These are phyloP conservation scores for Tetradesmus lagerheimii DNA, from an alignment of 139 green algal genomes.

Conservation along the genomic window DNA sequence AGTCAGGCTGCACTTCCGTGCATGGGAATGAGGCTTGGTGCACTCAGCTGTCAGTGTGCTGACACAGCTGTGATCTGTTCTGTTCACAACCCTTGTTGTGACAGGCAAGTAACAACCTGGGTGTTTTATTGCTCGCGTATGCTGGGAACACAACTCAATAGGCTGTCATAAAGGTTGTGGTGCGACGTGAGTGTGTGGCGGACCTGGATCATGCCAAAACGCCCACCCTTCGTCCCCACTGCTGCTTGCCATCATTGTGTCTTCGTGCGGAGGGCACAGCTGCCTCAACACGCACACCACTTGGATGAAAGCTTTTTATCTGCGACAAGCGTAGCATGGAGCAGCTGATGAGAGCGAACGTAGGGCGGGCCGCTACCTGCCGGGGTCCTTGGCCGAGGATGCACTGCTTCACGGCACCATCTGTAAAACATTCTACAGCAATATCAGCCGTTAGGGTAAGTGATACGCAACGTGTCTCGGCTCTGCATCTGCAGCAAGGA, in stretches of 20 bases:
- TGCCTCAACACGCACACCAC: not conserved
- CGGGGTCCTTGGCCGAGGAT: not conserved
- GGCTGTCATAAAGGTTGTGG: not conserved
- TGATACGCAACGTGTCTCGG: not conserved
- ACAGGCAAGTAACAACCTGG: not conserved
- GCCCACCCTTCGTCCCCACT: not conserved
- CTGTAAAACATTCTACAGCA: not conserved
- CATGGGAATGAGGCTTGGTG: not conserved
- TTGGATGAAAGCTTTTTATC: not conserved
- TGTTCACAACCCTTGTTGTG: not conserved
- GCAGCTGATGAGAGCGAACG: not conserved
- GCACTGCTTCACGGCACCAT: not conserved
- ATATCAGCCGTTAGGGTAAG: not conserved
- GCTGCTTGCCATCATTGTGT: not conserved
- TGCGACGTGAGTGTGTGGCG: not conserved
- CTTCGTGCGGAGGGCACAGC: not conserved
- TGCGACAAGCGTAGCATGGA: not conserved
- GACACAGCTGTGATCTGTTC: no score
- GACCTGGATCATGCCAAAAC: not conserved
- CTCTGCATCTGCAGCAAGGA: not conserved
- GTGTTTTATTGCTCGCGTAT: no score
- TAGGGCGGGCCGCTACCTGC: not conserved
- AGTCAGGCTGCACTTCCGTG: not conserved
- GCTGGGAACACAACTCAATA: no score
- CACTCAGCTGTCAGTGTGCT: not conserved